Percentiles rank a stretch among this genome's conserved stretches.
phyloP scores from a whole-genome alignment of 2,329 filamentous ascomycete genomes.

The Botryosphaeria agaves region DNA sequence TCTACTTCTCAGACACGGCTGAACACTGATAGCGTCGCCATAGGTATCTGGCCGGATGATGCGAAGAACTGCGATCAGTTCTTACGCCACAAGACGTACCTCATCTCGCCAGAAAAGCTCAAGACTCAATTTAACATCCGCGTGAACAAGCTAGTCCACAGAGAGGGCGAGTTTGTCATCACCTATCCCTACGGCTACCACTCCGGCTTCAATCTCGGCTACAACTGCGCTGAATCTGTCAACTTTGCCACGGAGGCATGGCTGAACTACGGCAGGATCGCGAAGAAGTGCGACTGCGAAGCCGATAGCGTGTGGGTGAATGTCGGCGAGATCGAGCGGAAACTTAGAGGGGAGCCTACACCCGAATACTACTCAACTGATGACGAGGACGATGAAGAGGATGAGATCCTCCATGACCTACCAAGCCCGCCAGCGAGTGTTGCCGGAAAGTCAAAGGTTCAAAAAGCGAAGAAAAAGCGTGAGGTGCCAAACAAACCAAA shows the following conservation, averaged over 20 bases:
- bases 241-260: conserved; percentile 94
- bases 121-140: conserved; percentile 84
- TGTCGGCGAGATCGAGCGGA: conserved; percentile 88
- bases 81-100: conserved; percentile 88
- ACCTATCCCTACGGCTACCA: conserved; percentile 98
- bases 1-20: background rate
- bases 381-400: conserved; percentile 35
- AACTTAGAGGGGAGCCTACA: conserved; percentile 66
- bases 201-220: conserved; percentile 92
- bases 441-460: conserved; percentile 45
- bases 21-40: background rate
- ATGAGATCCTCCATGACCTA: conserved; percentile 41
- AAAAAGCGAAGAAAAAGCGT: conserved; percentile 51
- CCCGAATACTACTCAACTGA: conserved; percentile 69
- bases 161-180: conserved; percentile 95
- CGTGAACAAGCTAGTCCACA: conserved; percentile 88
- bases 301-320: conserved; percentile 98
- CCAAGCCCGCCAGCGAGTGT: conserved; percentile 66
- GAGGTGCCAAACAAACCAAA: conserved; percentile 47
- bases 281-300: conserved; percentile 93
- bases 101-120: conserved; percentile 81
- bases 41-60: conserved; percentile 72
- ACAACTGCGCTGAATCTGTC: conserved; percentile 97
- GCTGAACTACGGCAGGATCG: conserved; percentile 87
- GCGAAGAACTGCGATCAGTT: conserved; percentile 95